Base-by-base conservation (phyloP, 345 rosid species). In the Corymbia maculata region DNA sequence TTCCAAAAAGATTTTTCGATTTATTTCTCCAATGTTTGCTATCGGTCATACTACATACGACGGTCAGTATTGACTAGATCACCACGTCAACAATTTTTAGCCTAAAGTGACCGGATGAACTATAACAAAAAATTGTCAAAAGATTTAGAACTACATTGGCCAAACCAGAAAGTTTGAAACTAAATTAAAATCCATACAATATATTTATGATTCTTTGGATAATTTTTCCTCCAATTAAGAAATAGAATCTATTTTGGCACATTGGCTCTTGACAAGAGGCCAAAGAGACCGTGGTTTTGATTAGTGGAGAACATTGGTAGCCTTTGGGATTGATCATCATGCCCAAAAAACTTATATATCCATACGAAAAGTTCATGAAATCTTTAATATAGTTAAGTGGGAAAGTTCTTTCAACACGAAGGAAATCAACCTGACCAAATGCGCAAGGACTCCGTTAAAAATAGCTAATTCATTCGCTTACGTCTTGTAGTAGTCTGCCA, bases 41-140 rank as follows among this genome's bases (percentile, higher is more conserved):
- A 4, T 68, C 9, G 17, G 12, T 2, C 13, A 16, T 68, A 3
- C 2, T 11, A 68, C 22, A 9, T 7, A 68, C 2, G 21, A 68
- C 0, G 2, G 3, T 2, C 9, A 3, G 5, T 2, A 32, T 4
- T 68, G 21, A 68, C 1, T 15, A 68, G 3, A 68, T 0, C 0
- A 1, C 8, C 22, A 32, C 5, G 9, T 68, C 0, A 16, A 0
- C 6, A 6, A 68, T 68, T 68, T 66, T 15, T 3, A 19, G 7
- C 79, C 19, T 32, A 68, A 4, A 68, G 44, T 32, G 22, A 28
- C 11, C 12, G 8, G 36, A 68, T 0, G 1, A 1, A n/a, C 13
- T n/a, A n/a, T 15, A 66, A n/a, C 0, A 0, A 66, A 66, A n/a
- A 66, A 6, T 66, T 0, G 1, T 66, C 10, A n/a, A 32, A 68